Evolutionary conservation across 768 basidiomycete species (phyloP).

Genomic region (Melanogaster broomeanus): DNA sequence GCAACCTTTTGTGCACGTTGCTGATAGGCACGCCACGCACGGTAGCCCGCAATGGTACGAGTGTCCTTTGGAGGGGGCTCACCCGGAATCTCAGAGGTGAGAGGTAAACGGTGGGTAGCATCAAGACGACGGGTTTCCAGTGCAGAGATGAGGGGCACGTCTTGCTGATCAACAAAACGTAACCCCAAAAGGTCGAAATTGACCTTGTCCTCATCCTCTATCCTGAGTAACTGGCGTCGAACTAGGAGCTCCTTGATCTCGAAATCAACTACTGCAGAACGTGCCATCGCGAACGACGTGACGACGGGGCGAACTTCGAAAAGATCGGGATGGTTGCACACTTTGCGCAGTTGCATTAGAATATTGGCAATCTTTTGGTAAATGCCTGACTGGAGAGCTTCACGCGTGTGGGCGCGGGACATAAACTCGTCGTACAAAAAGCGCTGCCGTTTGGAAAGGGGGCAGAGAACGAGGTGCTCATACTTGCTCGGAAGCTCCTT

Average conservation of each 20-base stretch:
- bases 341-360: slow-evolving; percentile 97
- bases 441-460: slow-evolving; percentile 89
- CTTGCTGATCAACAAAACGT: slow-evolving; percentile 58
- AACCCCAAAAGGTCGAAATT: slow-evolving; percentile 69
- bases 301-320: slow-evolving; percentile 88
- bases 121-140: slow-evolving; percentile 57
- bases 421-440: slow-evolving; percentile 97
- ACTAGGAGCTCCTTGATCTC: slow-evolving; percentile 88
- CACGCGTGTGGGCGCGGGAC: slow-evolving; percentile 80
- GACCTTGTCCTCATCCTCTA: slow-evolving; percentile 50
- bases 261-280: slow-evolving; percentile 75
- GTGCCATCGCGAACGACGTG: slow-evolving; percentile 73
- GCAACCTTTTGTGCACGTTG: slow-evolving; percentile 52
- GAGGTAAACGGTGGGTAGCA: slow-evolving; percentile 55
- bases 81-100: slow-evolving; percentile 53
- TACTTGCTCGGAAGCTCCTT: slow-evolving; percentile 92
- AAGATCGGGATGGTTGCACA: slow-evolving; percentile 92
- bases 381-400: slow-evolving; percentile 80
- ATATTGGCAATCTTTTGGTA: slow-evolving; percentile 92
- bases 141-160: slow-evolving; percentile 53
- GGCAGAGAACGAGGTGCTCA: slow-evolving; percentile 87
- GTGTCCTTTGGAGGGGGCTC: slow-evolving; percentile 73
- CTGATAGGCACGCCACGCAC: slow-evolving; percentile 47
- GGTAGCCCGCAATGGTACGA: slow-evolving; percentile 75
- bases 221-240: slow-evolving; percentile 67